Percentiles rank a stretch among this genome's conserved stretches.
phyloP scores from a whole-genome alignment of 2,329 filamentous ascomycete species.

The Penicillium sp. region DNA sequence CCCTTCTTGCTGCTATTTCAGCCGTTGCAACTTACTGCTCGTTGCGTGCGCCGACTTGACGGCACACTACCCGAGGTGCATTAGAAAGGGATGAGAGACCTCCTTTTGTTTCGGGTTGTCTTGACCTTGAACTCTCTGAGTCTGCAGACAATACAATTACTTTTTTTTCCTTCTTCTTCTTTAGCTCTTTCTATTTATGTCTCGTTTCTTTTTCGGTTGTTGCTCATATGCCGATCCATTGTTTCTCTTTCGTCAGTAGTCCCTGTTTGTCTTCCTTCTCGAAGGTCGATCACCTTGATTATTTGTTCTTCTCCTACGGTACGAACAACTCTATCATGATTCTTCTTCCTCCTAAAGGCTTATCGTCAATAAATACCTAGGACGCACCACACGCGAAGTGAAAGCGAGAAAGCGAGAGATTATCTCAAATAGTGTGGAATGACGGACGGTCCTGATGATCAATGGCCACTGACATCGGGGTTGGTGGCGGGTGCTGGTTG shows the following conservation, averaged over 20 bases:
- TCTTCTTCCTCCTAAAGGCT: background rate
- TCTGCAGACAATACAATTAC: conserved; percentile 9
- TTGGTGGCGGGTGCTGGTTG: too few relatives aligned
- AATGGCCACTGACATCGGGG: background rate
- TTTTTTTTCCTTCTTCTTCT: conserved; percentile 19
- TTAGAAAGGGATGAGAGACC: conserved; percentile 17
- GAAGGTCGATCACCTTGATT: background rate
- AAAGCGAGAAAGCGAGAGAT: background rate
- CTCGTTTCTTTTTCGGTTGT: background rate
- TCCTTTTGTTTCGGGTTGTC: background rate
- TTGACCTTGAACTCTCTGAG: background rate
- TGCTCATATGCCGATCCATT: background rate
- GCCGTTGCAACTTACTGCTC: background rate
- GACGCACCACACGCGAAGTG: background rate
- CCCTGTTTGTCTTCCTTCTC: background rate
- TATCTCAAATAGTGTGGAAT: conserved; percentile 15
- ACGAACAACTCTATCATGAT: background rate
- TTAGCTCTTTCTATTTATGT: conserved; percentile 14
- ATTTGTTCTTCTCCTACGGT: background rate
- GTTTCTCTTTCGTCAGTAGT: background rate
- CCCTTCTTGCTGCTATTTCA: conserved; percentile 7
- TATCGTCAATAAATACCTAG: background rate
- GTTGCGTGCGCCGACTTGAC: conserved; percentile 7
- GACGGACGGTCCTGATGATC: conserved; percentile 7
- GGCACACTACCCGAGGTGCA: conserved; percentile 12